phyloP scores from a whole-genome alignment of 1,284 basidiomycete species.

The Leccinum idahoense region DNA sequence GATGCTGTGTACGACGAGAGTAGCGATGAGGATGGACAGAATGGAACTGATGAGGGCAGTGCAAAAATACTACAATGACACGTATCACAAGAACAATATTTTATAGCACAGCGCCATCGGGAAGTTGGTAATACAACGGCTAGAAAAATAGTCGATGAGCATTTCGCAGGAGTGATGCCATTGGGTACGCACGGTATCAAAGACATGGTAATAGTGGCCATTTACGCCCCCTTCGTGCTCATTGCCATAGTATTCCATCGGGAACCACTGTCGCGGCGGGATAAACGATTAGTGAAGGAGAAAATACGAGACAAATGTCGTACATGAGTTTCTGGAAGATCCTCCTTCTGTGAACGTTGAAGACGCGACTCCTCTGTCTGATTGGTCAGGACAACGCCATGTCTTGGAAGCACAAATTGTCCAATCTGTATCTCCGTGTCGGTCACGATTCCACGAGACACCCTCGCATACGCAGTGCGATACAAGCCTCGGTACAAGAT shows the following conservation, averaged over 20 bases:
- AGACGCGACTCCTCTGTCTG: constrained; percentile 64
- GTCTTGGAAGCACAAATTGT: constrained; percentile 71
- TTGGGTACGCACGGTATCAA: constrained; percentile 49
- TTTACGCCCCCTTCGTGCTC: constrained; percentile 51
- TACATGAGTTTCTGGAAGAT: constrained; percentile 60
- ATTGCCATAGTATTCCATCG: constrained; percentile 61
- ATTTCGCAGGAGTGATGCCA: background rate
- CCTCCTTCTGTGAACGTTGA: constrained; percentile 61
- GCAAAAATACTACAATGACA: constrained; percentile 11
- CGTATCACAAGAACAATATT: constrained; percentile 3
- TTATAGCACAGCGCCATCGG: constrained; percentile 46
- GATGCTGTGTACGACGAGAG: constrained; percentile 25
- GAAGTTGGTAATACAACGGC: constrained; percentile 67
- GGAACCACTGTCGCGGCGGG: constrained; percentile 59
- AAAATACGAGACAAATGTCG: constrained; percentile 21
- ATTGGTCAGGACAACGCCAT: constrained; percentile 49
- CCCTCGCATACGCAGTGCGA: constrained; percentile 69
- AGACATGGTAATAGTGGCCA: constrained; percentile 74
- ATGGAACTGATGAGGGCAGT: constrained; percentile 4
- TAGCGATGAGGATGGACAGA: constrained; percentile 17
- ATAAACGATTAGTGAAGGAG: background rate
- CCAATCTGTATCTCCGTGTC: constrained; percentile 78
- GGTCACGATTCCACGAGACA: constrained; percentile 69
- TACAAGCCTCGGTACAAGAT: constrained; percentile 81
- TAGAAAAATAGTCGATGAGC: constrained; percentile 23